Evolutionary conservation across 257 asterid species (phyloP), one percentile per base, ranked within the genome.

Genomic region (Solanum medicagineum): DNA sequence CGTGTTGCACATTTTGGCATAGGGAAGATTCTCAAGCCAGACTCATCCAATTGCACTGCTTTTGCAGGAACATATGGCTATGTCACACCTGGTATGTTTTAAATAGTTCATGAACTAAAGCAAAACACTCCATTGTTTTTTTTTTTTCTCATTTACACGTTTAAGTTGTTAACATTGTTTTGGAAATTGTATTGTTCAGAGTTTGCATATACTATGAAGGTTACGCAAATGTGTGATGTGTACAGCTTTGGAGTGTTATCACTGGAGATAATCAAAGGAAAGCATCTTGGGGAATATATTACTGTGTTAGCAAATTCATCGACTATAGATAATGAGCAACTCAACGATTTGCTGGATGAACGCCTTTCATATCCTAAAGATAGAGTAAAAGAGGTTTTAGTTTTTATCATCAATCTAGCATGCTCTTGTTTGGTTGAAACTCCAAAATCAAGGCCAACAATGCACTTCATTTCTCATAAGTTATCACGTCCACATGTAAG

Each of bases 221-320:
- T 84, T 62, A 71, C 74, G 1, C 4, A 56, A 55, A 84, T 53
- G 44, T 84, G 83, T 73, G 86, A 84, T 8, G 86, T 71, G 10
- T 84, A 84, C 42, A 84, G 86, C 70, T 84, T 84, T 53, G 86
- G 86, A 71, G 83, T 84, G 19, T 22, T 84, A 40, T 24, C 83
- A 8, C 42, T 84, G 70, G 86, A 84, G 53, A 29, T 84, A 51
- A 24, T 71, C 70, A 42, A 19, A 47, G 86, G 86, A 71, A 56
- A 71, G 10, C 87, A 85, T 85, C 84, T 10, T 1, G 63, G 65
- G n/a, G 77, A 85, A 9, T 73, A 40, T 10, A 16, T 74, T 36
- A 11, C 22, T 42, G 8, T 17, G 3, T 29, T 29, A 29, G 32
- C 32, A 29, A 29, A 29, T 29, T 29, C 32, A 29, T 29, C 3